Evolutionary conservation across 2,329 filamentous ascomycete species (phyloP), one percentile per base, ranked within the genome.

Genomic region (Xylariaceae sp.): DNA sequence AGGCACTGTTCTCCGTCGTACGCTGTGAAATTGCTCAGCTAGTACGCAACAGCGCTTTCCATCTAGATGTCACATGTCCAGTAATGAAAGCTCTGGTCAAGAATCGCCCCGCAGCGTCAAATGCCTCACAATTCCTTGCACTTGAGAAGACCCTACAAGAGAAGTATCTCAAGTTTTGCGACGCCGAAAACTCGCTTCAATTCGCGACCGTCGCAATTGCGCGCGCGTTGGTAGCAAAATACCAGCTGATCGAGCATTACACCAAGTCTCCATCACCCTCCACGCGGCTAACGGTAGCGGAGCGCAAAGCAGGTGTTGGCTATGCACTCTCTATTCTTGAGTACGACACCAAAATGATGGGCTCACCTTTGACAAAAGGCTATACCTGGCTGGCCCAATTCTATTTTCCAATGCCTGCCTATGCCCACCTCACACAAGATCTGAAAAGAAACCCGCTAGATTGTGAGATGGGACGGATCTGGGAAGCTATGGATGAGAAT

Each of bases 221-320:
- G 1, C 57, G 79, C 11, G 66, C 58, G 0, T 67, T 71, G 5
- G 50, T 86, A 3, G 75, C 80, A 0, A 81, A 75, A 59, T 66
- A 54, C 43, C 74, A 70, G 1, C 72, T 87, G 0, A 51, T 83
- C 45, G 75, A 82, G 44, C 67, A 78, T 50, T 75, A 78, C 50
- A 68, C 71, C 0, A 66, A 18, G 42, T 59, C 62, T 28, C 55
- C 63, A 0, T 58, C 55, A 1, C 51, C 63, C 0, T 46, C 60
- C 0, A 43, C 42, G 0, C 7, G 33, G 11, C n/a, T 19, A 17
- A 45, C 31, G 2, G 45, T 48, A 11, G 6, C 10, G 1, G 54
- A 64, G 17, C 65, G 64, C 6, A 63, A 72, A 40, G 47, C 54
- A 0, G 68, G 67, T 1, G 51, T 73, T 0, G 53, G 51, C 0